Percentiles rank a stretch among this genome's conserved stretches.
phyloP scores from a whole-genome alignment of 441 rosid species.

The Mallotus japonicus region DNA sequence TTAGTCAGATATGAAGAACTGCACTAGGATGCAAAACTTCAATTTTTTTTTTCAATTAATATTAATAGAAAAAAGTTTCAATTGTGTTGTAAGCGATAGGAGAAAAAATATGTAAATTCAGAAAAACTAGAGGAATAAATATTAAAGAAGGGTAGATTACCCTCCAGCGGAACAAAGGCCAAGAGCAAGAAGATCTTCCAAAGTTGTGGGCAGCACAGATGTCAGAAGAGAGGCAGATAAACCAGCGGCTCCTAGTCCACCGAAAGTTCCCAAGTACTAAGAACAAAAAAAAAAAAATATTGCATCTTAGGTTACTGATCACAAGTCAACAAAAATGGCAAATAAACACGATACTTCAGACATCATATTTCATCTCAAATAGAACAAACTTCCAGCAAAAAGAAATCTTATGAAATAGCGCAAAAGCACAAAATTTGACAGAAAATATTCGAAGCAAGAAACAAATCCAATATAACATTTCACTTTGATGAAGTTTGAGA shows the following conservation, averaged over 20 bases:
- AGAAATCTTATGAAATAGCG: background rate
- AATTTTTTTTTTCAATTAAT: background rate
- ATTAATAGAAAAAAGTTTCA: no score
- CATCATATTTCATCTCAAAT: background rate
- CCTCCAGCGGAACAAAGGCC: slow-evolving; percentile 97
- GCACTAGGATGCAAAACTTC: background rate
- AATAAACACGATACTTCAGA: background rate
- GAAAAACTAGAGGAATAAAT: slow-evolving; percentile 1
- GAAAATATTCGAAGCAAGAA: background rate
- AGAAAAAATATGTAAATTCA: background rate
- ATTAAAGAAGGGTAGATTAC: slow-evolving; percentile 33
- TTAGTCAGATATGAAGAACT: slow-evolving; percentile 12
- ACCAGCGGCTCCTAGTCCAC: slow-evolving; percentile 90
- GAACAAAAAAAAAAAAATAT: slow-evolving; percentile 22
- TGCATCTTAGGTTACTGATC: slow-evolving; percentile 18
- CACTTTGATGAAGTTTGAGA: background rate
- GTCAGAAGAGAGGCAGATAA: slow-evolving; percentile 88
- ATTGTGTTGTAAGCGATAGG: no score
- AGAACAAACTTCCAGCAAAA: background rate
- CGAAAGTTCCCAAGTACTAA: slow-evolving; percentile 78
- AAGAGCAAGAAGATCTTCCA: slow-evolving; percentile 92
- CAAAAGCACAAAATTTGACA: background rate
- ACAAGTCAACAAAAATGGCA: background rate
- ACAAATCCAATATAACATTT: background rate
- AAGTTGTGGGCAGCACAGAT: slow-evolving; percentile 74